Conservation (phyloP, 1,139 yeast genomes). For the Saccharomyces hybrid region DNA sequence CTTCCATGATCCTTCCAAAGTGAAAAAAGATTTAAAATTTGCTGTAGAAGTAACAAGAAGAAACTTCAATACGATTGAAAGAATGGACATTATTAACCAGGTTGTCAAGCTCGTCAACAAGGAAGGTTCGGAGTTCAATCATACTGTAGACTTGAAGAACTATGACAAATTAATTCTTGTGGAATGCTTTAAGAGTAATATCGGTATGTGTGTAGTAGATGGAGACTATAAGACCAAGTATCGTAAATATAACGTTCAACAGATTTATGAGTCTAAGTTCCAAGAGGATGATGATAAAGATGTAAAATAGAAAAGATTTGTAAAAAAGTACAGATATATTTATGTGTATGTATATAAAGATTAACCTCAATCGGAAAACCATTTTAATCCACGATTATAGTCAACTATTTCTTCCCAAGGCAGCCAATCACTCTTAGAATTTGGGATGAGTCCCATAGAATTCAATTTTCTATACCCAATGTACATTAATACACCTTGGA, state of each 20-base stretch:
- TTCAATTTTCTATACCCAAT: slow-evolving; percentile 83
- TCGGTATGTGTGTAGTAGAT: slow-evolving; percentile 75
- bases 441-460: slow-evolving; percentile 87
- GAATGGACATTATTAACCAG: slow-evolving; percentile 60
- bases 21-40: slow-evolving; percentile 48
- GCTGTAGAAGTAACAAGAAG: slow-evolving; percentile 78
- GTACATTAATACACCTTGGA: slow-evolving; percentile 58
- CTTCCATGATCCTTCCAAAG: slow-evolving; percentile 49
- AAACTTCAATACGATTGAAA: slow-evolving; percentile 64
- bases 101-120: slow-evolving; percentile 69
- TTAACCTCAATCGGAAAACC: slow-evolving; percentile 15
- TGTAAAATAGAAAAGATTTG: background rate
- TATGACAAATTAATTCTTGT: slow-evolving; percentile 75
- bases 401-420: slow-evolving; percentile 61
- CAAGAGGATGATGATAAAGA: slow-evolving; percentile 14
- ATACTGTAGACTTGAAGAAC: slow-evolving; percentile 70
- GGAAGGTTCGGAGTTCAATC: slow-evolving; percentile 46
- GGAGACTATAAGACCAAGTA: slow-evolving; percentile 44
- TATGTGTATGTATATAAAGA: background rate
- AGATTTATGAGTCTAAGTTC: slow-evolving; percentile 46
- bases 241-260: slow-evolving; percentile 53
- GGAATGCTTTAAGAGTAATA: slow-evolving; percentile 78
- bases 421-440: slow-evolving; percentile 82
- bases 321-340: background rate
- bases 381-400: slow-evolving; percentile 15